These are phyloP conservation scores for Solanum verrucosum DNA, from an alignment of 257 asterid genomes.

Conservation along the genomic window DNA sequence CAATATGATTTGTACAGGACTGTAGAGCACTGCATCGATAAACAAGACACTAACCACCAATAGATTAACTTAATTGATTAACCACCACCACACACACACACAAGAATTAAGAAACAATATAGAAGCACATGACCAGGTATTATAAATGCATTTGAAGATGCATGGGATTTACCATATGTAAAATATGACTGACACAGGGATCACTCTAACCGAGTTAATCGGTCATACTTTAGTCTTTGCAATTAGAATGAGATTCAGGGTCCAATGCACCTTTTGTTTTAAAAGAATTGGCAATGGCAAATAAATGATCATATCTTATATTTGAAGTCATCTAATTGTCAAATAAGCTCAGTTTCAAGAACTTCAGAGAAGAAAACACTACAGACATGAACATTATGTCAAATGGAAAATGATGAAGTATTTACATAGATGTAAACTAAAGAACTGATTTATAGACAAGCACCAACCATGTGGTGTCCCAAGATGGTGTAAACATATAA, in stretches of 20 bases:
- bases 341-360: neutral
- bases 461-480: neutral
- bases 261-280: neutral
- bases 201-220: neutral
- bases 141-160: neutral
- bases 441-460: neutral
- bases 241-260: neutral
- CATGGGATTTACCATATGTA: neutral
- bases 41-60: neutral
- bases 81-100: neutral
- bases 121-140: neutral
- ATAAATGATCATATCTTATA: neutral
- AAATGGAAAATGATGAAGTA: neutral
- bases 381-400: neutral
- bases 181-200: neutral
- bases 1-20: neutral
- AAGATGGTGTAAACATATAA: neutral
- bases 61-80: neutral
- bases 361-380: neutral
- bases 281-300: neutral
- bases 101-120: neutral
- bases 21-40: neutral
- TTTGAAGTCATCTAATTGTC: neutral
- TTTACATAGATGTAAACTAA: neutral
- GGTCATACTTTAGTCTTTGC: neutral